phyloP scores from a whole-genome alignment of 805 yeast genomes.

The Suhomyces xylopsoci region DNA sequence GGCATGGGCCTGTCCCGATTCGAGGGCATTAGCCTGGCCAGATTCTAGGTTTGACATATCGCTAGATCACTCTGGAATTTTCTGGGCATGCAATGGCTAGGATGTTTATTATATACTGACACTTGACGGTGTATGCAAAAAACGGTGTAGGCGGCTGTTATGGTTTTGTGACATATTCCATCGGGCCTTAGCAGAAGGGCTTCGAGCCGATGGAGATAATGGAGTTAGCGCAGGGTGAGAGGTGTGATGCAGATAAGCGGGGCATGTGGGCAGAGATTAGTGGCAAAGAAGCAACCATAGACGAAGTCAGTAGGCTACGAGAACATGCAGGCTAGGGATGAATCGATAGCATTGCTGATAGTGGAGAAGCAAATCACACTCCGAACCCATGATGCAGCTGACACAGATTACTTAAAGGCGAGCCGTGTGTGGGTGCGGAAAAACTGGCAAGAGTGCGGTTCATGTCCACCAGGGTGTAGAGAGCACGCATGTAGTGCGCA shows the following conservation, averaged over 20 bases:
- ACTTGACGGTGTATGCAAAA: no score
- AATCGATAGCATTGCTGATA: neutral
- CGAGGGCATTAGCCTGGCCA: neutral
- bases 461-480: neutral
- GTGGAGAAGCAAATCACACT: neutral
- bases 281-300: no score
- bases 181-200: neutral
- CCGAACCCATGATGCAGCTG: neutral
- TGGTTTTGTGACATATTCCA: neutral
- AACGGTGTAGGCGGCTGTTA: neutral
- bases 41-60: neutral
- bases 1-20: constrained; percentile 14
- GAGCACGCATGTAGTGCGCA: neutral
- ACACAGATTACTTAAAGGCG: neutral
- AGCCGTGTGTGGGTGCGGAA: neutral
- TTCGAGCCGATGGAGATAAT: neutral
- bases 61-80: neutral
- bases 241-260: neutral
- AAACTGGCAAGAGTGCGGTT: neutral
- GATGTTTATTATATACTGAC: neutral
- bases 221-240: neutral
- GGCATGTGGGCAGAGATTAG: no score
- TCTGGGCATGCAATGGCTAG: neutral
- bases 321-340: neutral
- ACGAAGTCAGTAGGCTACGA: no score